Evolutionary conservation across 768 basidiomycete genomes (phyloP).

Genomic region (Termitomyces sp.): DNA sequence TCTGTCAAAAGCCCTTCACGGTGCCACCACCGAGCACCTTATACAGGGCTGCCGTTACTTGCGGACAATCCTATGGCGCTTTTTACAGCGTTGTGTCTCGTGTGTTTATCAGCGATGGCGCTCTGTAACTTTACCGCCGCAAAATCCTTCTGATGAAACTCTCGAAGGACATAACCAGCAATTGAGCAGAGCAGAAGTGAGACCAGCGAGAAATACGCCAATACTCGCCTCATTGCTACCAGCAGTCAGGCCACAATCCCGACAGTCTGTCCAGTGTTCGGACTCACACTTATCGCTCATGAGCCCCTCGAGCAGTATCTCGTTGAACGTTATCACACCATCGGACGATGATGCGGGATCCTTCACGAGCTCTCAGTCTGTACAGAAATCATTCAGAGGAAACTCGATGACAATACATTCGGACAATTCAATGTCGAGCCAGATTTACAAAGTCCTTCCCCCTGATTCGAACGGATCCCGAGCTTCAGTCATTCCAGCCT

Average conservation of each 20-base stretch:
- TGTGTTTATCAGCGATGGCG: neutral
- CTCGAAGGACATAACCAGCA: neutral
- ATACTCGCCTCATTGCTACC: neutral
- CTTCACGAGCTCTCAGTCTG: neutral
- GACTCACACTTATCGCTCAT: neutral
- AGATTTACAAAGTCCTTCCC: neutral
- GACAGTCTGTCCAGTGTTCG: neutral
- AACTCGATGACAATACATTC: neutral
- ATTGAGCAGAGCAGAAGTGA: neutral
- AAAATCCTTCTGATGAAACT: neutral
- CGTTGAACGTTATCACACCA: neutral
- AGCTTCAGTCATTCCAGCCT: neutral
- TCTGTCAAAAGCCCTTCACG: neutral
- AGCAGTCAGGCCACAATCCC: neutral
- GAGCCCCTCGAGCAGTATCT: neutral
- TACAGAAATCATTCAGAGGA: neutral
- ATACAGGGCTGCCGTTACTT: neutral
- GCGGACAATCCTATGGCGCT: neutral
- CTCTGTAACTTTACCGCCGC: neutral
- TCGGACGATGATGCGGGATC: neutral
- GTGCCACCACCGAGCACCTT: neutral
- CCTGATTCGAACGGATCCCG: neutral
- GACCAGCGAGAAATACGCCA: neutral
- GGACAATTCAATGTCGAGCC: neutral
- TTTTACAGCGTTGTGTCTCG: neutral